Percentiles rank a stretch among this genome's conserved stretches.
phyloP scores from a whole-genome alignment of 257 asterid species.

The Misopates orontium region DNA sequence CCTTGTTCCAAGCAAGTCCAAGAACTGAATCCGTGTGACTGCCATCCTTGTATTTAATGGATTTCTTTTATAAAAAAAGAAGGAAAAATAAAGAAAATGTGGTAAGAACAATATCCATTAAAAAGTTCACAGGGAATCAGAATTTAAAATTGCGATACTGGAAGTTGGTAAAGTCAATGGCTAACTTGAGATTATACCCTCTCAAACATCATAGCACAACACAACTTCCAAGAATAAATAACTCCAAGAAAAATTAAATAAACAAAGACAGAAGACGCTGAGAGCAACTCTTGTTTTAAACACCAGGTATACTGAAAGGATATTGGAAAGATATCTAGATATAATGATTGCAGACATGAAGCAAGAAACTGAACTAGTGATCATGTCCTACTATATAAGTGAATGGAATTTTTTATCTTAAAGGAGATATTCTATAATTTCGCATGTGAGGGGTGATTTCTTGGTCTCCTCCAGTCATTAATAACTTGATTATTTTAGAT shows the following conservation, averaged over 20 bases:
- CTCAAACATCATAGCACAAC: neutral
- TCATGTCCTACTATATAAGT: neutral
- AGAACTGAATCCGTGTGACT: constrained; percentile 89
- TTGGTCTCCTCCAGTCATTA: too few relatives aligned
- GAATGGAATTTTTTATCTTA: too few relatives aligned
- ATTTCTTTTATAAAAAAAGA: constrained; percentile 46
- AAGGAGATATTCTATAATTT: too few relatives aligned
- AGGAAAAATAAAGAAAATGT: constrained; percentile 5
- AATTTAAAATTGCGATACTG: neutral
- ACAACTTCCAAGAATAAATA: too few relatives aligned
- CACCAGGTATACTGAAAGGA: constrained; percentile 6
- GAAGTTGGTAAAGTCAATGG: constrained; percentile 1
- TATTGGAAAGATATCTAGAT: neutral
- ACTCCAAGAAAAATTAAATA: neutral
- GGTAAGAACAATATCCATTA: constrained; percentile 8
- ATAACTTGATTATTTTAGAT: too few relatives aligned
- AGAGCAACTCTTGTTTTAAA: constrained; percentile 2
- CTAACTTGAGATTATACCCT: neutral
- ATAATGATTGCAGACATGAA: neutral
- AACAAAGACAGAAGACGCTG: neutral
- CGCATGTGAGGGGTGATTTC: too few relatives aligned
- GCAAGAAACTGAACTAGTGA: constrained; percentile 6
- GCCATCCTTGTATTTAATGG: constrained; percentile 68
- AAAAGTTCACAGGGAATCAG: neutral
- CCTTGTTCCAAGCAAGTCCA: constrained; percentile 97